These are phyloP conservation scores for Rhypophila decipiens DNA, from an alignment of 495 filamentous ascomycete species.

Conservation along the genomic window DNA sequence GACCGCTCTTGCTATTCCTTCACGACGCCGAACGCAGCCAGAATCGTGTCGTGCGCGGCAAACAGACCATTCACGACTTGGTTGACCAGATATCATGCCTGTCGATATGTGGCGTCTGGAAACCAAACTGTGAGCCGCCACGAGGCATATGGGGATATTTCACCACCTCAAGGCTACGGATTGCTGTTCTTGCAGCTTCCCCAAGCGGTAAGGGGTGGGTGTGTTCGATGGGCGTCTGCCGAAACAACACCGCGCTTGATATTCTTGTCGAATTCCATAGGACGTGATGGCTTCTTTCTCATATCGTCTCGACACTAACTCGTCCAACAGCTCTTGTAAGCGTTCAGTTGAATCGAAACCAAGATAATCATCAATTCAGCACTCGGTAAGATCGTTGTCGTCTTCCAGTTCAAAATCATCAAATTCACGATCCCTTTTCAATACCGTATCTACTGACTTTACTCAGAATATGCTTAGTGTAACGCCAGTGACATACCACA, in stretches of 20 bases:
- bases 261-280: not conserved
- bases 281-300: not conserved
- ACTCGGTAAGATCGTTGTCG: no score
- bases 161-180: no score
- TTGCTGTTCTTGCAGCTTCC: slow-evolving; percentile 7
- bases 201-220: slow-evolving; percentile 6
- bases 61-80: slow-evolving; percentile 8
- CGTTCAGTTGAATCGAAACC: no score
- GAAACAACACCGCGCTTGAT: slow-evolving; percentile 13
- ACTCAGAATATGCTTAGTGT: no score
- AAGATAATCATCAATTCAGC: no score
- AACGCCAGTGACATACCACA: no score
- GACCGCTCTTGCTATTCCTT: not conserved
- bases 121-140: no score
- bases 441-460: no score
- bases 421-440: no score
- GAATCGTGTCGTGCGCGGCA: slow-evolving; percentile 3
- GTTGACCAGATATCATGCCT: not conserved
- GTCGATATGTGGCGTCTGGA: slow-evolving; percentile 1
- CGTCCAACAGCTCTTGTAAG: no score
- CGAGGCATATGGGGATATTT: no score
- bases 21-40: not conserved
- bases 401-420: no score
- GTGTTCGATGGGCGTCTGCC: slow-evolving; percentile 6
- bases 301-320: not conserved